Percentiles rank a stretch among this genome's conserved stretches.
phyloP scores from a whole-genome alignment of 257 asterid genomes.

The Galeopsis tetrahit region DNA sequence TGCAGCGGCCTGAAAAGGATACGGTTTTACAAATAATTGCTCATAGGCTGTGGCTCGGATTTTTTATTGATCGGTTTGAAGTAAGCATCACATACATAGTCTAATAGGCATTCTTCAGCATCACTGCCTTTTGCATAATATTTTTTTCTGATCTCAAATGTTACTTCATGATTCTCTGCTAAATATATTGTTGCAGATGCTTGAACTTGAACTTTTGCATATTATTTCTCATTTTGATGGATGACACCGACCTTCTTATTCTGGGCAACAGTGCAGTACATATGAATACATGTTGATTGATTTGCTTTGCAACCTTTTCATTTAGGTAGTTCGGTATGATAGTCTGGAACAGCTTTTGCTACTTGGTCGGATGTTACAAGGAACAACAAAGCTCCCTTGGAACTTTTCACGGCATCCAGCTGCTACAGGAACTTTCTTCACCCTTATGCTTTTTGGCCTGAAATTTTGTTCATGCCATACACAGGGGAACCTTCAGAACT shows the following conservation, averaged over 20 bases:
- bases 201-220: constrained; percentile 32
- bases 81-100: constrained; percentile 49
- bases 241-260: constrained; percentile 16
- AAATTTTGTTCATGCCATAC: constrained; percentile 86
- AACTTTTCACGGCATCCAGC: constrained; percentile 92
- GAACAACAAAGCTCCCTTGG: constrained; percentile 85
- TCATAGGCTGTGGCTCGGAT: constrained; percentile 98
- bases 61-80: constrained; percentile 94
- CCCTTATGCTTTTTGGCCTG: constrained; percentile 92
- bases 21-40: constrained; percentile 94
- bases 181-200: constrained; percentile 16
- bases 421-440: constrained; percentile 94
- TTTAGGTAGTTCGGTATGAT: constrained; percentile 91
- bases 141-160: constrained; percentile 24
- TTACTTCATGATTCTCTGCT: constrained; percentile 12
- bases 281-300: constrained; percentile 27
- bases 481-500: constrained; percentile 83
- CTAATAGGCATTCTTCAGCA: constrained; percentile 25
- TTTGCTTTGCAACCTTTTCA: constrained; percentile 20
- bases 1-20: constrained; percentile 73
- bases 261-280: constrained; percentile 21
- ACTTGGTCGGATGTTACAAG: constrained; percentile 95
- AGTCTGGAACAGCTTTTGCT: constrained; percentile 93
- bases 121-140: constrained; percentile 27
- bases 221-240: constrained; percentile 7